These are phyloP conservation scores for Leccinum rimulosum DNA, from an alignment of 768 basidiomycete species.

Conservation along the genomic window DNA sequence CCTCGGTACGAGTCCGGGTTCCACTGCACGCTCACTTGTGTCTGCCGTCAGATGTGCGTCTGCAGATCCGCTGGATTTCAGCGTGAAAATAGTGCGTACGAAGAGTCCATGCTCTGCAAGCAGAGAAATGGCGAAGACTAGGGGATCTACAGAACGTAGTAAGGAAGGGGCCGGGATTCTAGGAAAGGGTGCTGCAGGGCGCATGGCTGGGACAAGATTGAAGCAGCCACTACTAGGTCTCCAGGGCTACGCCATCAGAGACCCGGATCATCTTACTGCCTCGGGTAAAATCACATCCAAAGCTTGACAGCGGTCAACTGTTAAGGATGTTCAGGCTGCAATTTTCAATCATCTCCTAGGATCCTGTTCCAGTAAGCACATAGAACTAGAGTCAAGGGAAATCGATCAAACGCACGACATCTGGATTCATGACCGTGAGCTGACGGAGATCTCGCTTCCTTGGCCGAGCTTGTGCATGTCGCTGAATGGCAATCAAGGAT, in stretches of 20 bases:
- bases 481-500: constrained; percentile 77
- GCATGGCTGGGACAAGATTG: constrained; percentile 22
- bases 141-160: too few relatives aligned
- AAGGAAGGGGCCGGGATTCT: too few relatives aligned
- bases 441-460: constrained; percentile 68
- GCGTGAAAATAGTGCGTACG: constrained; percentile 63
- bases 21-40: constrained; percentile 63
- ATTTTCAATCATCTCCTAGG: constrained; percentile 27
- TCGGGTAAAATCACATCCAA: constrained; percentile 84
- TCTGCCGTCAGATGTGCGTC: constrained; percentile 45
- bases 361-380: constrained; percentile 30
- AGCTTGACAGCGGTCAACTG: constrained; percentile 45
- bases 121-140: constrained; percentile 40
- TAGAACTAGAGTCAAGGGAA: constrained; percentile 22
- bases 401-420: constrained; percentile 40
- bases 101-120: constrained; percentile 60
- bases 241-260: constrained; percentile 94
- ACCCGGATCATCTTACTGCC: constrained; percentile 89
- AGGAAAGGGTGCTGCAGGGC: too few relatives aligned
- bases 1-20: constrained; percentile 86
- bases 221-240: constrained; percentile 38
- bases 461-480: constrained; percentile 85
- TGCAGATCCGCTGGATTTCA: constrained; percentile 45
- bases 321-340: constrained; percentile 59
- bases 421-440: constrained; percentile 49